Conservation (phyloP, 176 grass and related monocot genomes). For the Phyllostachys edulis region DNA sequence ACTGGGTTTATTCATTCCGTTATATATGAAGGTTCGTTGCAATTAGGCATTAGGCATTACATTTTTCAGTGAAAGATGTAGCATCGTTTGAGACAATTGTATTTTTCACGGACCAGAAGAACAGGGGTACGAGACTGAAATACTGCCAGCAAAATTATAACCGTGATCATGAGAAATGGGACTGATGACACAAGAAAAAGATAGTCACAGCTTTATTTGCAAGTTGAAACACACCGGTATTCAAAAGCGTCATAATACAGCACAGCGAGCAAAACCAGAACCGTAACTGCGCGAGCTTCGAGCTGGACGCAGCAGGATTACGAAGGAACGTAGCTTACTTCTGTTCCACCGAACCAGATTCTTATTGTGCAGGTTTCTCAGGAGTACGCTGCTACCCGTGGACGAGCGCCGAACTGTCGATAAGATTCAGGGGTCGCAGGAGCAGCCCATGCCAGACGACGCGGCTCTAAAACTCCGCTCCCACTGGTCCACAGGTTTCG, state of each 20-base stretch:
- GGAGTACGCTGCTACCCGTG: no score
- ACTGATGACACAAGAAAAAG: neutral
- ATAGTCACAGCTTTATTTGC: neutral
- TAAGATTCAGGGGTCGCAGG: conserved; percentile 37
- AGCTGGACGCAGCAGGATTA: neutral
- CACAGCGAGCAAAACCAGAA: neutral
- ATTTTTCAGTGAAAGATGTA: neutral
- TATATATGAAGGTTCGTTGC: neutral
- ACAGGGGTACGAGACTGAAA: neutral
- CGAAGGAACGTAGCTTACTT: neutral
- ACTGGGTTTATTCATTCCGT: neutral
- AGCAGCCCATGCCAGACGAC: conserved; percentile 34
- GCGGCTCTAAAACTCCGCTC: conserved; percentile 70
- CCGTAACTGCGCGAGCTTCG: neutral
- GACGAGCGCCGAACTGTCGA: neutral
- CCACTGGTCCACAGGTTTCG: conserved; percentile 56
- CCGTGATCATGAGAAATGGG: neutral
- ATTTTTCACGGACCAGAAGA: neutral
- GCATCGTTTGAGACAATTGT: neutral
- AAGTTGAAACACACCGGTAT: neutral
- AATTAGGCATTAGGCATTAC: neutral
- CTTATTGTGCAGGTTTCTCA: neutral
- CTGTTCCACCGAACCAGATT: neutral
- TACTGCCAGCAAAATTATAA: neutral
- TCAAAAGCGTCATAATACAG: neutral